Base-by-base conservation (phyloP, 805 yeast species). In the Schwanniomyces pseudopolymorphus region DNA sequence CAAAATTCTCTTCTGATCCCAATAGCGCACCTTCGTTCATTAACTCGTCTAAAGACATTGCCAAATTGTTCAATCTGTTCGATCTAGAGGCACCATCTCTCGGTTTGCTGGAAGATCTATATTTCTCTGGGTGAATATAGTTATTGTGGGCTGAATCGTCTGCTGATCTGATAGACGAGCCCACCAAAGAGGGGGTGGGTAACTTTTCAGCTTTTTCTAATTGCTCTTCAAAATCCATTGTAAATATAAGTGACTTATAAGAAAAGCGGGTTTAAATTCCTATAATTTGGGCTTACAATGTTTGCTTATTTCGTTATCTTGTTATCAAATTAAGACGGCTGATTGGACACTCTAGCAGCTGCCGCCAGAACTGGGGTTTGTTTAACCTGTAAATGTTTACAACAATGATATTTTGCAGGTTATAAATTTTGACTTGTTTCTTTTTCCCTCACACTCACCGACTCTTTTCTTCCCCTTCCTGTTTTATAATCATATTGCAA, bases 1-100 rank as follows among this genome's bases (percentile, higher is more conserved):
- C 83, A 53, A 82, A 74, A 50, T 74, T 78, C 53, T 75, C 83
- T 45, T 81, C 85, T 2, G 73, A 66, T 0, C 75, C 76, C 55
- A 73, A 59, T 42, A 73, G 63, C 1, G 78, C 78, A 5, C 78
- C 78, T 51, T 73, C 78, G 43, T 56, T 70, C 47, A 73, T 73
- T 57, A 73, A 67, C 42, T 78, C 84, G 50, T 78, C 79, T 54
- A 81, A 60, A 5, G 83, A 63, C 3, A 84, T 84, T 33, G 84
- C 79, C 39, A 80, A 44, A 14, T 44, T 41, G 20, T 38, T 31
- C 17, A 44, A 41, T 24, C 35, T 56, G 51, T 13, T 47, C 46
- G 37, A 44, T n/a, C n/a, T n/a, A n/a, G n/a, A n/a, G n/a, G n/a
- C n/a, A 42, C 44, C 47, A 45, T 33, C 37, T 24, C 40, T 47